Base-by-base conservation (phyloP, 2,329 filamentous ascomycete species). In the Epichloe festucae region DNA sequence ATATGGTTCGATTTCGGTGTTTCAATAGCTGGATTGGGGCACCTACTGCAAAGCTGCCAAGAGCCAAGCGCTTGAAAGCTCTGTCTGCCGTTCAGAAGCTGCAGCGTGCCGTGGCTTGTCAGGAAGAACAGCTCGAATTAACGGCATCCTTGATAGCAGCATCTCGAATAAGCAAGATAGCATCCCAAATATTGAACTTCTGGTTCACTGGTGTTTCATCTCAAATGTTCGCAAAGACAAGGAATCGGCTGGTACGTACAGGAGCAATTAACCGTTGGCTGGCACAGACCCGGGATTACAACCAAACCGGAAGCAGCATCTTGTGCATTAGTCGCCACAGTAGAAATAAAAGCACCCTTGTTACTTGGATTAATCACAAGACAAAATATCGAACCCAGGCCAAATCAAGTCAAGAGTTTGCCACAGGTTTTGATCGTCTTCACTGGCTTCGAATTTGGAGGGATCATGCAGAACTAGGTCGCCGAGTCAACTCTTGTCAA, bases 1-100 rank as follows among this genome's bases (percentile, higher is more conserved):
- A 88, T 62, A 80, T 90, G 54, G 69, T 93, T 50, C 75, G 83
- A 51, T 79, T 70, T 53, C 69, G 70, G 11, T 70, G 64, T 51
- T 70, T 70, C 50, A 59, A 60, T 41, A 61, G 62, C 39, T 70
- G 67, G 67, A 64, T 59, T 35, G 62, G 66, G 48, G 59, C 60
- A 6, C 67, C 67, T 14, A 60, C 54, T 34, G 59, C 62, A 11
- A 62, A 58, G 17, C 55, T 62, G 5, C 65, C 65, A 3, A 58
- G 54, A 1, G 54, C 58, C 4, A 64, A 66, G n/a, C 58, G 62
- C 17, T 55, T 70, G 48, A 63, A 58, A 43, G 59, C 59, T 5
- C 50, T 55, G 2, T 63, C 61, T 5, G 60, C 60, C 5, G 56
- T 66, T 2, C 65, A 64, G 48, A 70, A 70, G 49, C 61, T 68